Percentiles rank a stretch among this genome's conserved stretches.
phyloP scores from a whole-genome alignment of 306 rosid species.

The Vigna reflexopilosa region DNA sequence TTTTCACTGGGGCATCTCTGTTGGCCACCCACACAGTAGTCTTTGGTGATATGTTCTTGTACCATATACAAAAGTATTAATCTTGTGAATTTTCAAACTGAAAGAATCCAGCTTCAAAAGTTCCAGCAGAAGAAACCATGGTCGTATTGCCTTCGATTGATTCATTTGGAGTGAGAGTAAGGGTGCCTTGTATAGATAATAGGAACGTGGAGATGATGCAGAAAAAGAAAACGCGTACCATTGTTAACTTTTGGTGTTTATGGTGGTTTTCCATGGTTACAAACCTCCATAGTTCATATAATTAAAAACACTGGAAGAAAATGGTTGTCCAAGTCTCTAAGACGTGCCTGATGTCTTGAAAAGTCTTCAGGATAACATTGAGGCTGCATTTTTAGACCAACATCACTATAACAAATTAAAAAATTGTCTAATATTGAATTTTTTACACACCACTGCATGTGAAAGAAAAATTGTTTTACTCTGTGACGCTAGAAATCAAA shows the following conservation, averaged over 20 bases:
- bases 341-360: neutral
- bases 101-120: conserved; percentile 21
- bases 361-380: neutral
- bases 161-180: neutral
- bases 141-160: conserved; percentile 1
- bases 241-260: neutral
- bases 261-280: neutral
- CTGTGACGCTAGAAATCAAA: too few species aligned
- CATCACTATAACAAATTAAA: neutral
- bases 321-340: neutral
- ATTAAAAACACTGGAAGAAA: neutral
- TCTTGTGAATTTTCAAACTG: neutral
- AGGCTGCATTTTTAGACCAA: neutral
- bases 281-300: neutral
- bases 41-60: conserved; percentile 14
- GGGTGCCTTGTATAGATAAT: neutral
- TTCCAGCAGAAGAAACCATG: conserved; percentile 3
- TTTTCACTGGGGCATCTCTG: conserved; percentile 10
- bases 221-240: neutral
- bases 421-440: neutral
- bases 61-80: conserved; percentile 22
- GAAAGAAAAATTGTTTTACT: neutral
- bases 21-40: conserved; percentile 26
- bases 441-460: neutral
- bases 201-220: neutral